Percentiles rank a stretch among this genome's conserved stretches.
Evolutionary conservation across 192 early-diverging fungal genomes (phyloP).

Genomic region (Backusella luteola): DNA sequence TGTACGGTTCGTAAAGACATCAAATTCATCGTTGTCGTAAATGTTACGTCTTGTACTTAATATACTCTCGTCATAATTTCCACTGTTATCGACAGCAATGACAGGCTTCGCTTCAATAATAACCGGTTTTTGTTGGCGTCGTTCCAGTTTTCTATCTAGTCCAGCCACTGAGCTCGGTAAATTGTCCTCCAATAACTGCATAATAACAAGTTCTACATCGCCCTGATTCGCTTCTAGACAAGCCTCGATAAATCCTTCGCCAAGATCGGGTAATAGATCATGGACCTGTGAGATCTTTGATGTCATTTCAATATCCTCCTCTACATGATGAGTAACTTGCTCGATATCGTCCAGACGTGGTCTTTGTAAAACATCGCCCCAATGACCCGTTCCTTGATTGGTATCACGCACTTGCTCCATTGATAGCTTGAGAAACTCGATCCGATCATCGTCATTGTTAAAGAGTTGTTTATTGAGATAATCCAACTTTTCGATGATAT

Average conservation of each 20-base stretch:
- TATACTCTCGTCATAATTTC: neutral
- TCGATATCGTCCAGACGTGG: neutral
- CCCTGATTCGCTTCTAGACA: slow-evolving; percentile 70
- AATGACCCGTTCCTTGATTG: slow-evolving; percentile 19
- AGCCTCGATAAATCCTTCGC: slow-evolving; percentile 88
- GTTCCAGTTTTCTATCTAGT: slow-evolving; percentile 61
- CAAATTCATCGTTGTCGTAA: slow-evolving; percentile 94
- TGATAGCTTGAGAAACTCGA: slow-evolving; percentile 63
- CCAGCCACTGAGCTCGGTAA: slow-evolving; percentile 64
- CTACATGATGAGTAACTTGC: slow-evolving; percentile 6
- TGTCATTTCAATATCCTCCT: slow-evolving; percentile 55
- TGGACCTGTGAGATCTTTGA: slow-evolving; percentile 76
- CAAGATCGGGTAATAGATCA: slow-evolving; percentile 87
- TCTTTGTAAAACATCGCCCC: neutral
- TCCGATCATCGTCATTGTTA: slow-evolving; percentile 48
- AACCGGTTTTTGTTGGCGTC: slow-evolving; percentile 23
- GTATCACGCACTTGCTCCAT: slow-evolving; percentile 69
- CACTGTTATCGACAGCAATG: neutral
- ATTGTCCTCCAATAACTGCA: slow-evolving; percentile 75
- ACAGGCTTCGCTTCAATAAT: neutral
- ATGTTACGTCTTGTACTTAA: slow-evolving; percentile 67
- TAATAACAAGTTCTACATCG: slow-evolving; percentile 72
- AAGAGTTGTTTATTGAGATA: slow-evolving; percentile 40
- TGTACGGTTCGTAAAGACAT: slow-evolving; percentile 69
- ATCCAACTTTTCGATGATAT: slow-evolving; percentile 56